phyloP scores from a whole-genome alignment of 768 basidiomycete genomes.

The Boletus rufocinnamomeus region DNA sequence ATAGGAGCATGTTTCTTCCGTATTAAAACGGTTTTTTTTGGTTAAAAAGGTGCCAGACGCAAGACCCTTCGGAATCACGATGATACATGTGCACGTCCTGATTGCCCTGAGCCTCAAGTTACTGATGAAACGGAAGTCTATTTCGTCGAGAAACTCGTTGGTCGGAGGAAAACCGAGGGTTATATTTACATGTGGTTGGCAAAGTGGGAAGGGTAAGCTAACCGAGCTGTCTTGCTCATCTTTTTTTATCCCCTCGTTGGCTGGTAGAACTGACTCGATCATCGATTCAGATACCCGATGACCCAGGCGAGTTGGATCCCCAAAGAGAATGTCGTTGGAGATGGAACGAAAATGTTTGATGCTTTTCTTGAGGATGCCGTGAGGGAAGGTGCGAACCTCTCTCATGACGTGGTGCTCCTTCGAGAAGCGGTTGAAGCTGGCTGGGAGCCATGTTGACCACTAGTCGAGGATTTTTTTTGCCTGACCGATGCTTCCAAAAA shows the following conservation, averaged over 20 bases:
- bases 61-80: conserved; percentile 9
- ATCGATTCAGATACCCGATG: conserved; percentile 27
- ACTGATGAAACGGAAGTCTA: conserved; percentile 13
- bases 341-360: conserved; percentile 16
- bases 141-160: conserved; percentile 33
- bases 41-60: conserved; percentile 18
- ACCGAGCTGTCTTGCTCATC: not conserved
- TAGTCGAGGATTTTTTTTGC: not conserved
- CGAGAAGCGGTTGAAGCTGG: conserved; percentile 27
- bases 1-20: not conserved
- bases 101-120: conserved; percentile 22
- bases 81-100: conserved; percentile 28
- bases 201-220: conserved; percentile 36
- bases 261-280: not conserved
- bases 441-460: not conserved
- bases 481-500: not conserved
- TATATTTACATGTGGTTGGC: conserved; percentile 30
- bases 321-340: conserved; percentile 28
- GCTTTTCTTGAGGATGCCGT: conserved; percentile 21
- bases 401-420: conserved; percentile 20
- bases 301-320: conserved; percentile 34
- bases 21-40: not conserved
- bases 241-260: not conserved
- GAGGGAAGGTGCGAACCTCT: conserved; percentile 23
- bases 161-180: conserved; percentile 22